Conservation (phyloP, 2,329 filamentous ascomycete genomes). For the Colletotrichum cereale region DNA sequence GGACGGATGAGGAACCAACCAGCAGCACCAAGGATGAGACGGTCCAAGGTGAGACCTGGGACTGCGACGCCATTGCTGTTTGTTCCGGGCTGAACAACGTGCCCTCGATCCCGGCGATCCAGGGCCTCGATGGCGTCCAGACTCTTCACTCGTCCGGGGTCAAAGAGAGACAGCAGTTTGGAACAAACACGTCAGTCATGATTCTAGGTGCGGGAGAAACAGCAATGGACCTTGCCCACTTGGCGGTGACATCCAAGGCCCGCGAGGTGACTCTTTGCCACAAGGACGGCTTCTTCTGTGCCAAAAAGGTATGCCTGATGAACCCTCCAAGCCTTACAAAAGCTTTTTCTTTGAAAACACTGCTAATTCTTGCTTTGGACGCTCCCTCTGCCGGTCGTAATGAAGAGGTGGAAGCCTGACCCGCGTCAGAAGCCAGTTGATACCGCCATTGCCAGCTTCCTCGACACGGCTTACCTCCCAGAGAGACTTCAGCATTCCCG, state of each 20-base stretch:
- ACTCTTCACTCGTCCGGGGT: constrained; percentile 58
- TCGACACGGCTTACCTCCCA: constrained; percentile 66
- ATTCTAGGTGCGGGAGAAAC: constrained; percentile 61
- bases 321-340: not conserved
- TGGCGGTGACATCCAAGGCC: constrained; percentile 58
- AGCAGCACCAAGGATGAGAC: not conserved
- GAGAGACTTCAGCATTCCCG: constrained; percentile 57
- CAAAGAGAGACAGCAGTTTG: constrained; percentile 58
- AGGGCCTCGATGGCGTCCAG: constrained; percentile 53
- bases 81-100: constrained; percentile 60
- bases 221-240: constrained; percentile 58
- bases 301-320: constrained; percentile 54
- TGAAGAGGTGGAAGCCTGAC: constrained; percentile 19
- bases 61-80: constrained; percentile 60
- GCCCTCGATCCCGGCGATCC: constrained; percentile 54
- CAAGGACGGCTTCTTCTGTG: constrained; percentile 59
- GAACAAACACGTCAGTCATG: constrained; percentile 53
- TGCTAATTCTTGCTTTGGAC: not conserved
- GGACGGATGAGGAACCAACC: constrained; percentile 14
- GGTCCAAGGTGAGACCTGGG: constrained; percentile 42
- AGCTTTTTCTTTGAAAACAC: too few relatives aligned
- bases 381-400: constrained; percentile 22
- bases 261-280: constrained; percentile 59
- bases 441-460: constrained; percentile 60
- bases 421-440: constrained; percentile 59